phyloP scores from a whole-genome alignment of 2,329 filamentous ascomycete genomes.

The Paraphoma chrysanthemicola region DNA sequence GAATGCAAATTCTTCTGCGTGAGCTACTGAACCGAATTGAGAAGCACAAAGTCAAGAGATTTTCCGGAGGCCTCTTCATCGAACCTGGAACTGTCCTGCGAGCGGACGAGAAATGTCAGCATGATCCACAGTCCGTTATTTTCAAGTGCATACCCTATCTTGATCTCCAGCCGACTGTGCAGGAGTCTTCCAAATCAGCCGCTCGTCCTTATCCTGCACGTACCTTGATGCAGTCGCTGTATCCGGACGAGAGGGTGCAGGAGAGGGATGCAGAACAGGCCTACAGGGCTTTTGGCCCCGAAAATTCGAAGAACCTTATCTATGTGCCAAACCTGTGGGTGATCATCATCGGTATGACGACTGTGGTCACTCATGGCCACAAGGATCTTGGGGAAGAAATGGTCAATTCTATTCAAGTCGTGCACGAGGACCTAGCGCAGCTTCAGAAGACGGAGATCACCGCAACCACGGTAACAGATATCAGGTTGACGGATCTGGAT shows the following conservation, averaged over 20 bases:
- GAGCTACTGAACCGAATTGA: slow-evolving; percentile 31
- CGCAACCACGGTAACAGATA: slow-evolving; percentile 12
- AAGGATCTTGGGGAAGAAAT: slow-evolving; percentile 26
- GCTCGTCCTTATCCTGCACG: slow-evolving; percentile 25
- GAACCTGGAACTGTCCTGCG: slow-evolving; percentile 42
- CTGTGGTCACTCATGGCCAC: slow-evolving; percentile 39
- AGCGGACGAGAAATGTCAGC: slow-evolving; percentile 27
- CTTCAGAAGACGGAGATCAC: neutral
- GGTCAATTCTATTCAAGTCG: slow-evolving; percentile 33
- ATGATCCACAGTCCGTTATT: slow-evolving; percentile 31
- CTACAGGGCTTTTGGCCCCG: slow-evolving; percentile 30
- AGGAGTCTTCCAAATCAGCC: neutral
- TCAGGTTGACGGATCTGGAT: slow-evolving; percentile 30
- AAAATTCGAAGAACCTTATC: slow-evolving; percentile 21
- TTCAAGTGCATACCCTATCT: slow-evolving; percentile 42
- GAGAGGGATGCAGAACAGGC: slow-evolving; percentile 42
- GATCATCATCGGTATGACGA: slow-evolving; percentile 31
- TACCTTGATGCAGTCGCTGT: slow-evolving; percentile 42
- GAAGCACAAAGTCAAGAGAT: slow-evolving; percentile 32
- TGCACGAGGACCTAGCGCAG: slow-evolving; percentile 27
- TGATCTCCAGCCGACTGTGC: slow-evolving; percentile 13
- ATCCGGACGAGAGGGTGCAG: slow-evolving; percentile 38
- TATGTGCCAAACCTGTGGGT: slow-evolving; percentile 42
- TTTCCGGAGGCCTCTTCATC: slow-evolving; percentile 36
- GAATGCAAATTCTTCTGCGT: slow-evolving; percentile 18